Conservation (phyloP, 2,329 filamentous ascomycete species). For the Fusarium verticillioides region DNA sequence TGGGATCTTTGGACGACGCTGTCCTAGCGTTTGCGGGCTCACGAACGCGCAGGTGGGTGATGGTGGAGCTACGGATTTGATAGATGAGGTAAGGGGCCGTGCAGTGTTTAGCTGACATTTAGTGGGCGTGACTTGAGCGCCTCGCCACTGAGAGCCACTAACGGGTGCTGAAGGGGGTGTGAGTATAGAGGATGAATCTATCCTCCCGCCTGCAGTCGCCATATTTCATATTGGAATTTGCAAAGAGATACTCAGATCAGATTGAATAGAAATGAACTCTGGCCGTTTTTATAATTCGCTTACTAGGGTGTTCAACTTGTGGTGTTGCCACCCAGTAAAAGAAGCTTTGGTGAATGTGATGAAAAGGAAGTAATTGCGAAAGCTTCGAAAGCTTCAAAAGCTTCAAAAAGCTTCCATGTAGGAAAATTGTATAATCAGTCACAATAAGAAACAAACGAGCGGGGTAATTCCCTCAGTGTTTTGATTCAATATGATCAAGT, state of each 20-base stretch:
- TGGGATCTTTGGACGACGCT: not conserved
- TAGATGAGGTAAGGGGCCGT: conserved; percentile 1
- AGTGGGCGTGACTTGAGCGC: conserved; percentile 8
- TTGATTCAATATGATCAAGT: not conserved
- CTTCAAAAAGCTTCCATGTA: not conserved
- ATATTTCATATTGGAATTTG: not conserved
- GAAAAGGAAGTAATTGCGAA: not conserved
- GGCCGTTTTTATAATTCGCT: not conserved
- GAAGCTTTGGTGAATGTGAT: not conserved
- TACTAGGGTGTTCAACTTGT: not conserved
- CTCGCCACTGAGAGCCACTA: not conserved
- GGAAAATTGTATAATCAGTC: not conserved
- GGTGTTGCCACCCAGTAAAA: not conserved
- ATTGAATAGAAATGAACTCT: not conserved
- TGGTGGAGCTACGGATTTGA: conserved; percentile 10
- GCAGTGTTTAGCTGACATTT: conserved; percentile 1
- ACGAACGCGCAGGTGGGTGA: conserved; percentile 16
- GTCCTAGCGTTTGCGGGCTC: conserved; percentile 18
- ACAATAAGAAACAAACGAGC: not conserved
- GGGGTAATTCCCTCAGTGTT: not conserved
- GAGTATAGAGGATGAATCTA: conserved; percentile 1
- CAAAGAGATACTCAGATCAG: not conserved
- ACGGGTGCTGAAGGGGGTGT: conserved; percentile 14
- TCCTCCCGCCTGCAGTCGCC: not conserved
- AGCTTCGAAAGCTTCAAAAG: not conserved